Base-by-base conservation (phyloP, 768 basidiomycete species). In the Pleurotus djamor region DNA sequence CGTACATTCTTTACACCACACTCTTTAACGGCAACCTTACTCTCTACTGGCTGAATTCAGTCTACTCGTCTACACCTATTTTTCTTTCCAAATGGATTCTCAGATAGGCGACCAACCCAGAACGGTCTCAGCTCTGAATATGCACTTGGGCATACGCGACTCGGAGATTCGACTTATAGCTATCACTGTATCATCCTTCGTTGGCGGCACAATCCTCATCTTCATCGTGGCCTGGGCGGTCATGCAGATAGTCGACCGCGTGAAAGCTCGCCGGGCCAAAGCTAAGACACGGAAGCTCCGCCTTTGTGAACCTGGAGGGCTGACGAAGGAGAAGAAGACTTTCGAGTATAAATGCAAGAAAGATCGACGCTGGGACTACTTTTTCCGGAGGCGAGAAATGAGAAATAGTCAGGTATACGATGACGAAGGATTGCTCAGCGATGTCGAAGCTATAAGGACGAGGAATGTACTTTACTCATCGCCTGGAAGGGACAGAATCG, bases 141-240 rank as follows among this genome's bases (percentile, higher is more conserved):
- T 56, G 28, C 14, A 56, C 21, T 41, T 56, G 13, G 54, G 54
- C 37, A 43, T 56, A 16, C 54, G 54, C 37, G 28, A 41, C 21
- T 56, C 54, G n/a, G 54, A 56, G 44, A 56, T 56, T 33, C 54
- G 54, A 10, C 54, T 56, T 9, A 56, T 56, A n/a, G 54, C 54
- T 9, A 43, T 56, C 17, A 56, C 54, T 5, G 41, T 56, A 37
- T 12, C 44, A n/a, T 43, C 54, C 41, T 56, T 56, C 41, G 44
- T n/a, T 10, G 28, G 54, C 41, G 54, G 54, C 8, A 33, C 54
- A 17, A 56, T 56, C 9, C 37, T 56, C 8, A 41, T 56, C 37
- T 56, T 56, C 3, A 32, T 56, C 13, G 12, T 41, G 10, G 36
- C 28, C 10, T 56, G 54, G 54, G 36, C 37, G 16, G 28, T 56